These are phyloP conservation scores for Microcyclosporella mali DNA, from an alignment of 2,329 filamentous ascomycete species.

Conservation along the genomic window DNA sequence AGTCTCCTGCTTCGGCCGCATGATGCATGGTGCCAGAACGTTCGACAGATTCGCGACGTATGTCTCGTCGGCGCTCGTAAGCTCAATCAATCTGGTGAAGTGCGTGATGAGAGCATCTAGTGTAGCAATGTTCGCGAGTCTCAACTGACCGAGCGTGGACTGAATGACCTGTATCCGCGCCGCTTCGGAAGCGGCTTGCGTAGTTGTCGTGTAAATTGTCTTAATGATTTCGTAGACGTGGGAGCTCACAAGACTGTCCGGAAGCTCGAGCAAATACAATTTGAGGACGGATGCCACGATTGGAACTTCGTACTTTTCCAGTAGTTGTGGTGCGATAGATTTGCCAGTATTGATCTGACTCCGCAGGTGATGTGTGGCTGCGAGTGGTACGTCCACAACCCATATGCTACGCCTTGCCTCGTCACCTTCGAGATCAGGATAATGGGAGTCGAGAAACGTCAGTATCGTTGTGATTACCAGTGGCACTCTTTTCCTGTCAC, in stretches of 20 bases:
- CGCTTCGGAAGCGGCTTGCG: constrained; percentile 67
- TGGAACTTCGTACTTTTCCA: constrained; percentile 86
- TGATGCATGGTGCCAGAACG: constrained; percentile 72
- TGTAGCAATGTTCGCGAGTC: constrained; percentile 96
- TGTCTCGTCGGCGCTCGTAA: constrained; percentile 88
- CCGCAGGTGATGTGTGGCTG: constrained; percentile 77
- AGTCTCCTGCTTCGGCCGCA: constrained; percentile 80
- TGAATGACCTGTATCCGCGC: constrained; percentile 86
- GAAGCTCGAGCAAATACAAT: constrained; percentile 88
- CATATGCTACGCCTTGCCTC: constrained; percentile 88
- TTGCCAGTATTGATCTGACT: constrained; percentile 82
- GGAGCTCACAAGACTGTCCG: constrained; percentile 95
- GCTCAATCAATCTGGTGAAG: constrained; percentile 91
- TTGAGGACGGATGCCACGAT: constrained; percentile 90
- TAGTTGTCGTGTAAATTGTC: constrained; percentile 84
- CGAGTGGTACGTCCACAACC: constrained; percentile 84
- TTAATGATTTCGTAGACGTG: constrained; percentile 99
- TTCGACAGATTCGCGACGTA: constrained; percentile 72
- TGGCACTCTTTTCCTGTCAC: constrained; percentile 92
- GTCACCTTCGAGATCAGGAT: constrained; percentile 94
- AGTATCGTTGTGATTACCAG: constrained; percentile 86
- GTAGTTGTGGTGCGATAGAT: constrained; percentile 63
- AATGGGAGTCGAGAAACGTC: constrained; percentile 93
- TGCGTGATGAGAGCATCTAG: constrained; percentile 97
- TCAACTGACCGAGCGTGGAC: constrained; percentile 88